These are phyloP conservation scores for Adansonia digitata DNA, from an alignment of 345 rosid species.

Conservation along the genomic window DNA sequence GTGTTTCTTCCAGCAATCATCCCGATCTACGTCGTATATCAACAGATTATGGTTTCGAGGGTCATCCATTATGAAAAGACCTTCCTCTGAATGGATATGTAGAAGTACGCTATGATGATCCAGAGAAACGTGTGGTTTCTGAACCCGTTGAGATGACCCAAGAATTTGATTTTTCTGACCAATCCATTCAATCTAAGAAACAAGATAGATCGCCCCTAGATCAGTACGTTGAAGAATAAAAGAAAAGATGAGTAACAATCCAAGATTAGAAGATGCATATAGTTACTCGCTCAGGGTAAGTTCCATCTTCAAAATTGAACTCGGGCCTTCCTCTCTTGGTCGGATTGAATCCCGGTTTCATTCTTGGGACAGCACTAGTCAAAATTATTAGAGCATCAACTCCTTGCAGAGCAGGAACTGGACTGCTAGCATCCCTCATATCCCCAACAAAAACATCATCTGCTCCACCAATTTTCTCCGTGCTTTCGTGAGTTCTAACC, in stretches of 20 bases:
- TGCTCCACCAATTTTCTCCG: constrained; percentile 68
- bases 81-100: too few relatives aligned
- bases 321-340: constrained; percentile 78
- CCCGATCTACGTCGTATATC: too few relatives aligned
- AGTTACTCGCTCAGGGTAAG: constrained; percentile 85
- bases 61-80: too few relatives aligned
- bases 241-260: background rate
- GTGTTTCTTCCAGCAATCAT: too few relatives aligned
- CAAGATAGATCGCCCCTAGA: constrained; percentile 6
- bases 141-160: too few relatives aligned
- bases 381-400: constrained; percentile 47
- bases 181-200: constrained; percentile 79
- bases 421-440: background rate
- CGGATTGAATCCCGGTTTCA: constrained; percentile 87
- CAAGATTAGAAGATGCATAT: background rate
- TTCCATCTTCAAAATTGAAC: constrained; percentile 85
- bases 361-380: constrained; percentile 75
- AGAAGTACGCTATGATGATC: too few relatives aligned
- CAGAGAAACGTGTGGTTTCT: too few relatives aligned
- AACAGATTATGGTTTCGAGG: too few relatives aligned
- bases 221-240: constrained; percentile 5
- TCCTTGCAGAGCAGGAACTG: background rate
- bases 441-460: background rate
- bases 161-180: constrained; percentile 98
- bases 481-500: constrained; percentile 85